A percentile compares a stretch with the other conserved stretches of the same genome.
These are phyloP conservation scores for Shiraia bambusicola DNA, from an alignment of 2,329 filamentous ascomycete genomes.

Conservation along the genomic window DNA sequence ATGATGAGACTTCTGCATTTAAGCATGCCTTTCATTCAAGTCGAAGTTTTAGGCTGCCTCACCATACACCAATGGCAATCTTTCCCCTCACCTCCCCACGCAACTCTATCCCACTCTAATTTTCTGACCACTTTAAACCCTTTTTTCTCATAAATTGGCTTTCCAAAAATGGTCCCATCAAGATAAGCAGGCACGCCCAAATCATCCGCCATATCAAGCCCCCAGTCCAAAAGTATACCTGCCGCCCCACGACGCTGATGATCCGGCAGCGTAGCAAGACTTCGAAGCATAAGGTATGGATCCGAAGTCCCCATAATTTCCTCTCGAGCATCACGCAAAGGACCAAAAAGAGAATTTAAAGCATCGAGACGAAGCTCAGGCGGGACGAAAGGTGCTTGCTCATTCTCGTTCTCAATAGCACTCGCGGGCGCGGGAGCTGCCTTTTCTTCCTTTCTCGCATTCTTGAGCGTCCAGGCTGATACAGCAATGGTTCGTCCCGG, in stretches of 20 bases:
- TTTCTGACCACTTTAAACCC: slow-evolving; percentile 27
- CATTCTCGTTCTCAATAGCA: slow-evolving; percentile 1
- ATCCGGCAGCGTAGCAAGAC: slow-evolving; percentile 40
- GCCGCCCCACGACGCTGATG: slow-evolving; percentile 47
- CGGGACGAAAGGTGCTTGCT: slow-evolving; percentile 73
- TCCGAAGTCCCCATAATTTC: slow-evolving; percentile 28
- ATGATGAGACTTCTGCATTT: too few relatives aligned
- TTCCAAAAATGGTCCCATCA: slow-evolving; percentile 42
- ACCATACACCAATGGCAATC: slow-evolving; percentile 38
- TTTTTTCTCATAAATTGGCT: slow-evolving; percentile 42
- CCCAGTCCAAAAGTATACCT: slow-evolving; percentile 42
- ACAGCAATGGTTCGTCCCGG: slow-evolving; percentile 31
- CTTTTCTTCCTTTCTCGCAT: slow-evolving; percentile 7
- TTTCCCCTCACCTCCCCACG: slow-evolving; percentile 32
- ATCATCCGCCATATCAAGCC: slow-evolving; percentile 44
- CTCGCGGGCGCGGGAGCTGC: background rate
- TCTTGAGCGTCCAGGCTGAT: slow-evolving; percentile 30
- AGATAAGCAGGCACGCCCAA: slow-evolving; percentile 44
- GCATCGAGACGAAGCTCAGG: slow-evolving; percentile 56
- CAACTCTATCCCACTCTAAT: slow-evolving; percentile 26
- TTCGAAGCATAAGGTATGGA: slow-evolving; percentile 34
- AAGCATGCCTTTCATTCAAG: background rate
- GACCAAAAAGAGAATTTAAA: slow-evolving; percentile 26
- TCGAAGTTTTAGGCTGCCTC: slow-evolving; percentile 6
- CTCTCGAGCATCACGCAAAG: slow-evolving; percentile 22